Base-by-base conservation (phyloP, 2,329 filamentous ascomycete genomes). In the Stachybotrys chartarum region DNA sequence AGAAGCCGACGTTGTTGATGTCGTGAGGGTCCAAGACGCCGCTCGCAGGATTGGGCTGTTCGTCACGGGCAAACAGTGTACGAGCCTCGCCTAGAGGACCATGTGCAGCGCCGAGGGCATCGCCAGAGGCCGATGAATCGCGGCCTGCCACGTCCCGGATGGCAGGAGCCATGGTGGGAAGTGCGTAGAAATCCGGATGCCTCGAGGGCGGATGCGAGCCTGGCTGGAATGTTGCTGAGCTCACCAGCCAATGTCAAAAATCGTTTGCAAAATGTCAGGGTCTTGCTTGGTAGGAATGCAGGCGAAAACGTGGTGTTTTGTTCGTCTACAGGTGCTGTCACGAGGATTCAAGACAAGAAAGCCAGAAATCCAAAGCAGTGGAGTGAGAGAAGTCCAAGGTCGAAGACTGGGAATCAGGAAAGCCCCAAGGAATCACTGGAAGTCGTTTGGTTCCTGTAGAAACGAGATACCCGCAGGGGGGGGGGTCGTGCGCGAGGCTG, bases 1-100 rank as follows among this genome's bases (percentile, higher is more conserved):
- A 89, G 64, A 96, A 84, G 56, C 85, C 89, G 18, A 79, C 81
- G 66, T 87, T 86, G 72, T 80, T 84, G 71, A 85, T 83, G 56
- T 79, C 63, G 45, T 77, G 70, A 1, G 82, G 81, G 56, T 76
- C 71, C n/a, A 82, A 75, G 12, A 78, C 73, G 55, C 83, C 84
- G 3, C 60, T 56, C 10, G 67, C 65, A 0, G 80, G 75, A 60
- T 82, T 67, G 1, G 66, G 56, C 3, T 69, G 63, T 18, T 66
- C 61, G 18, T 63, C 57, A 24, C 64, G 61, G 5, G 72, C 60
- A 7, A 81, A 70, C n/a, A 78, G 57, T 6, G 72, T 71, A 49
- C 68, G 71, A 11, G 75, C 78, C 16, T 71, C 59, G 16, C 60
- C 66, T 5, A 81, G 64, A 5, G 76, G 75, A 1, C 75, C 75